Base-by-base conservation (phyloP, 2,329 filamentous ascomycete genomes). In the Nemania serpens region DNA sequence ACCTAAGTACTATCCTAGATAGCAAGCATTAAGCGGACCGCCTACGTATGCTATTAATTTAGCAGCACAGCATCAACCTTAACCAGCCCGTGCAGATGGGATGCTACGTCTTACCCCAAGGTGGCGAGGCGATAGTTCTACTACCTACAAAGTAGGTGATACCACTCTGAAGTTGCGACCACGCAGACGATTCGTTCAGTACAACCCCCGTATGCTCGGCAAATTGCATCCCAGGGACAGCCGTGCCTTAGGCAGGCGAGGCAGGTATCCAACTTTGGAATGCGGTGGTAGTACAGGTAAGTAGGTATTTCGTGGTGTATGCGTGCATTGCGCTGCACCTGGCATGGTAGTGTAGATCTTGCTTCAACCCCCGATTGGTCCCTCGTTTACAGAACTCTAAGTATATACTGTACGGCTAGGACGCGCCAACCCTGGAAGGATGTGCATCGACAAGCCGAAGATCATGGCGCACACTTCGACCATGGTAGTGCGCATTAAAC, bases 321-420 rank as follows among this genome's bases (percentile, higher is more conserved):
- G n/a, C n/a, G 25, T 29, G 25, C 25, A 29, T 52, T 52, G 18
- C 48, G 13, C 37, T 42, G 33, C 33, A 18, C 42, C 20, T 46
- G 13, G 34, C 25, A 29, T 34, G 22, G 18, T 18, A 9, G 3
- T 56, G 4, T 13, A 45, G 15, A 50, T 45, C 9, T 29, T 46
- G 11, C 47, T 37, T 58, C 18, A 39, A 46, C 33, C 41, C 33
- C 15, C 25, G 55, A 58, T 58, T 57, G 46, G 46, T 39, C 20
- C 20, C 34, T 12, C 43, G 43, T 29, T 29, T 29, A 29, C 25
- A 29, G 25, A 29, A 29, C 25, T 29, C 4, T 29, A 29, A 29
- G 25, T 3, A 29, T 29, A 29, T 29, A 46, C 22, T 29, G 7
- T 29, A 46, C 22, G 25, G 43, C 43, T 46, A 11, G 6, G 17